These are phyloP conservation scores for Apiospora phragmitis DNA, from an alignment of 2,329 filamentous ascomycete genomes.

Conservation along the genomic window DNA sequence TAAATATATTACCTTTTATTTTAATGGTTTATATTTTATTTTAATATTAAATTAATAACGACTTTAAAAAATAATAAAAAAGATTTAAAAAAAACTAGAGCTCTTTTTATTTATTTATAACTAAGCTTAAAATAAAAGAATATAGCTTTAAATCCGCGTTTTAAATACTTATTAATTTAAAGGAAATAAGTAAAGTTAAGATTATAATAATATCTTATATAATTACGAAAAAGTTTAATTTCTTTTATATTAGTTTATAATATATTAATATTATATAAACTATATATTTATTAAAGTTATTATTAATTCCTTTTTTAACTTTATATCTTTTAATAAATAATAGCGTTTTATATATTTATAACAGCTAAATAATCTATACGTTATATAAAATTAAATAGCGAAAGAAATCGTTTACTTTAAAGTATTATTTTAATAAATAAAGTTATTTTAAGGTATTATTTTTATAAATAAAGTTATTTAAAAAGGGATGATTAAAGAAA, in stretches of 20 bases:
- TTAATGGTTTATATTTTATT: neutral
- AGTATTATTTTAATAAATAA: neutral
- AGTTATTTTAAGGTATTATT: neutral
- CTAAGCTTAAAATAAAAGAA: conserved; percentile 12
- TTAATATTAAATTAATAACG: neutral
- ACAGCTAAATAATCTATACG: neutral
- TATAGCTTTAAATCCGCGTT: neutral
- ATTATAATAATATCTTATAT: neutral
- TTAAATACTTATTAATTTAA: neutral
- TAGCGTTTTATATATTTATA: neutral
- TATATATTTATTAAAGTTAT: neutral
- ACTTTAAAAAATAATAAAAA: neutral
- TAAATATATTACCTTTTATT: neutral
- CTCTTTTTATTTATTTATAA: neutral
- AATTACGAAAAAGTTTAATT: neutral
- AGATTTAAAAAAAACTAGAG: neutral
- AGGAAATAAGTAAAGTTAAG: neutral
- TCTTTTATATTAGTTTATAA: neutral
- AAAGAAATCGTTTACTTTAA: neutral
- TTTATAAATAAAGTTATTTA: too few species aligned
- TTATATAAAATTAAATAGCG: neutral
- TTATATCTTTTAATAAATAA: neutral
- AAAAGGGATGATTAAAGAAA: too few species aligned
- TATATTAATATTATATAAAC: neutral
- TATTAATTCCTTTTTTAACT: neutral